Percentiles rank a stretch among this genome's conserved stretches.
Evolutionary conservation across 495 filamentous ascomycete species (phyloP).

Genomic region (Penicillium alfredii): DNA sequence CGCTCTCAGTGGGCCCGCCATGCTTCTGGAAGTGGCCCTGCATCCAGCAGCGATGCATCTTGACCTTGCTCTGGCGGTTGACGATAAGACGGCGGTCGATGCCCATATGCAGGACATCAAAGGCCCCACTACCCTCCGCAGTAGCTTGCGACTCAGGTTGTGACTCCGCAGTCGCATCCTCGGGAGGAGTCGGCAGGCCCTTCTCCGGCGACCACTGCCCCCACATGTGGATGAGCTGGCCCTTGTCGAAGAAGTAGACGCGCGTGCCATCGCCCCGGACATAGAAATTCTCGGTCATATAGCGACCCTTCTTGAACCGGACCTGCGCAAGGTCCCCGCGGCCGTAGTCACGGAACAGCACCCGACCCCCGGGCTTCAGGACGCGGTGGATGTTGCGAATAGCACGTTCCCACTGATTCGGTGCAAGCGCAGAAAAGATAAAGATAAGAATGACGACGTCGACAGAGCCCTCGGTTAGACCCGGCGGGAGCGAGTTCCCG

Average conservation of each 20-base stretch:
- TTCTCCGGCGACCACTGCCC: slow-evolving; percentile 42
- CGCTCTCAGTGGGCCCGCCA: slow-evolving; percentile 7
- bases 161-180: slow-evolving; percentile 9
- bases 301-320: slow-evolving; percentile 88
- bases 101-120: slow-evolving; percentile 71
- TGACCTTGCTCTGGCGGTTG: slow-evolving; percentile 80
- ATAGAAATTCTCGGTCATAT: slow-evolving; percentile 94
- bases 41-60: slow-evolving; percentile 98
- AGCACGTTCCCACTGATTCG: slow-evolving; percentile 75
- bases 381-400: slow-evolving; percentile 73
- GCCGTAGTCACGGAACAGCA: slow-evolving; percentile 94
- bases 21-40: slow-evolving; percentile 84
- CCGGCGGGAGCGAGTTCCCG: slow-evolving; percentile 56
- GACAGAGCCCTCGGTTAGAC: slow-evolving; percentile 65
- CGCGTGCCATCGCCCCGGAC: slow-evolving; percentile 90
- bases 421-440: slow-evolving; percentile 88
- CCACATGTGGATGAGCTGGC: slow-evolving; percentile 79
- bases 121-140: slow-evolving; percentile 30
- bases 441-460: slow-evolving; percentile 93
- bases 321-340: slow-evolving; percentile 94
- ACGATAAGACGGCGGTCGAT: slow-evolving; percentile 84
- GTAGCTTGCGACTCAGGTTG: no score
- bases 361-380: slow-evolving; percentile 81
- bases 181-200: slow-evolving; percentile 21
- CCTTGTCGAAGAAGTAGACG: slow-evolving; percentile 92